These are phyloP conservation scores for Arabidopsis thaliana DNA, from an alignment of 345 rosid genomes.

Conservation along the genomic window TAIR10.1 NC_003075.7:10053001-10053500, in stretches of 20 bases:
- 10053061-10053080: constrained; percentile 60
- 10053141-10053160: constrained; percentile 60
- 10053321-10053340: not conserved
- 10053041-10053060: constrained; percentile 86
- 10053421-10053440: not conserved
- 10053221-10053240: constrained; percentile 60
- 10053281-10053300: not conserved
- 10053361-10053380: not conserved
- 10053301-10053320: not conserved
- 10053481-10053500: constrained; percentile 63
- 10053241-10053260: not conserved
- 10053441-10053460: not conserved
- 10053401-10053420: not conserved
- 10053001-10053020: constrained; percentile 70
- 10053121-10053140: constrained; percentile 67
- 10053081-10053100: constrained; percentile 73
- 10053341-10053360: not conserved
- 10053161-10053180: constrained; percentile 73
- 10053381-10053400: not conserved
- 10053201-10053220: constrained; percentile 63
- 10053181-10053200: constrained; percentile 83
- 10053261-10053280: not conserved
- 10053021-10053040: constrained; percentile 78
- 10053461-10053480: not conserved
- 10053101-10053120: constrained; percentile 69